phyloP scores from a whole-genome alignment of 306 rosid species.

The Begonia loranthoides region DNA sequence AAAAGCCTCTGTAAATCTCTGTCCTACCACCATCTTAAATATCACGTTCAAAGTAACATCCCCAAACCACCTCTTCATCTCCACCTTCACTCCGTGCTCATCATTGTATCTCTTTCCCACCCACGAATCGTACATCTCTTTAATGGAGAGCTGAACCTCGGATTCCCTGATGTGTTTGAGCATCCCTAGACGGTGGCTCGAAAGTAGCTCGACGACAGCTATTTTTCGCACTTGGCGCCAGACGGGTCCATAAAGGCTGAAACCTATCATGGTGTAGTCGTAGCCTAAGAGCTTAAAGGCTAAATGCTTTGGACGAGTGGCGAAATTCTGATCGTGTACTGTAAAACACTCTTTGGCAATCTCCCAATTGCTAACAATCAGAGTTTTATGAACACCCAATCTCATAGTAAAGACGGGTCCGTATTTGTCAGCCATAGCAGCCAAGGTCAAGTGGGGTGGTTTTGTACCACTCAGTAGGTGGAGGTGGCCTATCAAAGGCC shows the following conservation, averaged over 20 bases:
- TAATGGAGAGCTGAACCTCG: slow-evolving; percentile 7
- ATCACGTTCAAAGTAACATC: slow-evolving; percentile 7
- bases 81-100: background rate
- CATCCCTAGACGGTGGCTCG: slow-evolving; percentile 7
- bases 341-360: slow-evolving; percentile 44
- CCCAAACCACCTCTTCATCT: slow-evolving; percentile 17
- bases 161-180: slow-evolving; percentile 1
- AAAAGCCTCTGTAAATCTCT: background rate
- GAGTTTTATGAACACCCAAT: slow-evolving; percentile 13
- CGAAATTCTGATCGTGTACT: slow-evolving; percentile 14
- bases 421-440: slow-evolving; percentile 15
- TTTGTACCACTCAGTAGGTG: slow-evolving; percentile 2
- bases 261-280: slow-evolving; percentile 16
- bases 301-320: slow-evolving; percentile 15
- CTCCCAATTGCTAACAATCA: slow-evolving; percentile 30
- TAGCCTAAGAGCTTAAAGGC: slow-evolving; percentile 7
- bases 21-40: slow-evolving; percentile 14
- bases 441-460: slow-evolving; percentile 6
- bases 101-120: background rate
- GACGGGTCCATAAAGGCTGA: slow-evolving; percentile 11
- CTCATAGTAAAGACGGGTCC: slow-evolving; percentile 29
- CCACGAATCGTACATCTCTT: background rate
- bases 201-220: slow-evolving; percentile 10
- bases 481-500: slow-evolving; percentile 25
- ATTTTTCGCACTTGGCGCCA: slow-evolving; percentile 23